Evolutionary conservation across 371 early-diverging fungal genomes (phyloP), one percentile per base, ranked within the genome.

Genomic region (Mucor lusitanicus): DNA sequence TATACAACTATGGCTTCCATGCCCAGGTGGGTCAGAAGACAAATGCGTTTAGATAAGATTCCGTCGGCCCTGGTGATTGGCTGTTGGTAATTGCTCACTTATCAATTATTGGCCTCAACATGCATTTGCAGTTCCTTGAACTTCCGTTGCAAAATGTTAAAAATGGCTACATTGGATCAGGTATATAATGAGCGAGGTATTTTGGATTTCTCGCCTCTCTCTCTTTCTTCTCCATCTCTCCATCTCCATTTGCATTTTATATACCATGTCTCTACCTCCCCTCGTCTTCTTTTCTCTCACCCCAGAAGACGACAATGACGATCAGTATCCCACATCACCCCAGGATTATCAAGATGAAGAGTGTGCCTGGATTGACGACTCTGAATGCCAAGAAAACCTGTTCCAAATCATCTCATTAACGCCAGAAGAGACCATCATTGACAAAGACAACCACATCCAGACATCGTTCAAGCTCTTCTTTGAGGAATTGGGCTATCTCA

Each of bases 351-450:
- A 71, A 33, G 32, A 70, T 40, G 46, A 61, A n/a, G 6, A n/a
- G 17, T 46, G 32, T 17, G 53, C 21, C 19, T 78, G 76, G 78
- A 59, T 81, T 11, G 77, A 81, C 15, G 81, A 81, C 56, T 74
- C 71, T 30, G 78, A 78, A 42, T 72, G 71, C 33, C 81, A 81
- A 69, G 81, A 81, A 44, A 78, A 78, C 55, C 59, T 78, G 23
- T 78, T 78, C 59, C 71, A 71, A 32, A 78, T 82, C 40, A 3
- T 79, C 6, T 70, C 78, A 7, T 59, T 82, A 21, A 70, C 75
- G 33, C 78, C 82, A 9, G 82, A 82, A 67, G 82, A 79, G 54
- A 61, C 82, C 1, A 56, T 46, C 1, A 65, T 74, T 59, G 80
- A 80, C 53, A 63, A 77, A 60, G 69, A 78, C 46, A 79, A 82